These are phyloP conservation scores for Mariannaea sp. DNA, from an alignment of 2,329 filamentous ascomycete species.

Conservation along the genomic window DNA sequence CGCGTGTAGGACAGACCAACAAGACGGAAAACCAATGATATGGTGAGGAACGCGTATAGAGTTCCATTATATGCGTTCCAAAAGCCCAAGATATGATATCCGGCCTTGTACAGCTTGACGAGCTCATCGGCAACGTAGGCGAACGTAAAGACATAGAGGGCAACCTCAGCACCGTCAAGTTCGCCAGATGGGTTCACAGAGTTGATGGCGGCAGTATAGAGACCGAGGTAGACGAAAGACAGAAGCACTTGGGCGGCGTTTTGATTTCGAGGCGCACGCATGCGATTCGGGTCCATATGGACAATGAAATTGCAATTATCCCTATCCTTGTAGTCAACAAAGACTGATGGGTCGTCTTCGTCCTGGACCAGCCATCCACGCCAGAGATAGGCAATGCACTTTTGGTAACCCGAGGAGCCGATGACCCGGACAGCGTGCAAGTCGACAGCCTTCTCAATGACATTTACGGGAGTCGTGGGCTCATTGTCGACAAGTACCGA, in stretches of 20 bases:
- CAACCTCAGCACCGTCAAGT: conserved; percentile 79
- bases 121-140: conserved; percentile 90
- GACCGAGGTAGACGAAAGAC: conserved; percentile 77
- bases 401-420: conserved; percentile 91
- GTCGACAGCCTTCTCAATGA: conserved; percentile 91
- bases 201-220: conserved; percentile 93
- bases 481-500: conserved; percentile 75
- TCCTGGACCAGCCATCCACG: conserved; percentile 96
- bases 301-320: conserved; percentile 76
- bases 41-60: conserved; percentile 77
- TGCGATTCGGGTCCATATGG: conserved; percentile 92
- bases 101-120: conserved; percentile 92
- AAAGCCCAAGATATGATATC: conserved; percentile 87
- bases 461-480: conserved; percentile 78
- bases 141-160: conserved; percentile 89
- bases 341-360: conserved; percentile 85
- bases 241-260: conserved; percentile 87
- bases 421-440: conserved; percentile 88
- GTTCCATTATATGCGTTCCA: conserved; percentile 95
- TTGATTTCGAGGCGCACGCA: conserved; percentile 91
- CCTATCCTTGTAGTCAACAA: conserved; percentile 84
- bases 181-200: conserved; percentile 86
- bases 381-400: conserved; percentile 93
- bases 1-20: conserved; percentile 71
- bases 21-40: conserved; percentile 79